Evolutionary conservation across 768 basidiomycete genomes (phyloP).

Genomic region (Lactarius hengduanensis): DNA sequence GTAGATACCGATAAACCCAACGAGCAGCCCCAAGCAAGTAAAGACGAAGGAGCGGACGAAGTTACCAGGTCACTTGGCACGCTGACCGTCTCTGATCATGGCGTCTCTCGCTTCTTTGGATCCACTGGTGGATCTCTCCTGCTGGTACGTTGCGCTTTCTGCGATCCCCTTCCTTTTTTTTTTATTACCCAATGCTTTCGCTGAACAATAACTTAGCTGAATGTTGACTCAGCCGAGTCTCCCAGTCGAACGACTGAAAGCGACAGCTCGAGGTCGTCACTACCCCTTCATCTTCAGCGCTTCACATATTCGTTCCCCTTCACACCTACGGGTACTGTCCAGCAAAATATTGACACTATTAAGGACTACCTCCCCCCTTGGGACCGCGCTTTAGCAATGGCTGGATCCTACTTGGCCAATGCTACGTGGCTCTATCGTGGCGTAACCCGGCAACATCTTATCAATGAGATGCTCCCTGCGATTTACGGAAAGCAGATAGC

Average conservation of each 20-base stretch:
- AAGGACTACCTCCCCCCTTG: constrained; percentile 42
- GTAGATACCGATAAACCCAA: too few species aligned
- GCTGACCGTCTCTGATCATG: too few species aligned
- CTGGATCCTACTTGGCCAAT: constrained; percentile 68
- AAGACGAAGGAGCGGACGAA: too few species aligned
- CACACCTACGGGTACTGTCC: constrained; percentile 29
- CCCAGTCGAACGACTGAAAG: constrained; percentile 26
- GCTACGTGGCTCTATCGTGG: constrained; percentile 60
- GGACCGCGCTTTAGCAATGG: constrained; percentile 57
- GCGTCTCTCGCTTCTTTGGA: too few species aligned
- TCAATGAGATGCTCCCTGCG: constrained; percentile 63
- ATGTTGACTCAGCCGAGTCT: constrained; percentile 13
- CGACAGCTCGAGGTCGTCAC: constrained; percentile 24
- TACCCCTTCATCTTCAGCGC: constrained; percentile 31
- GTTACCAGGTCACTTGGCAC: too few species aligned
- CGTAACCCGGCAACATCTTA: constrained; percentile 63
- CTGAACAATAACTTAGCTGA: not conserved
- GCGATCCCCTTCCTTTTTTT: too few species aligned
- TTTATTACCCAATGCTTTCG: too few species aligned
- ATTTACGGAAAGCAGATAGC: constrained; percentile 48
- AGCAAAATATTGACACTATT: constrained; percentile 31
- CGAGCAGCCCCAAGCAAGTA: too few species aligned
- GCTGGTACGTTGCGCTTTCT: too few species aligned
- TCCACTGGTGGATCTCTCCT: too few species aligned
- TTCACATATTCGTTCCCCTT: constrained; percentile 35